Conservation (phyloP, 495 filamentous ascomycete genomes). For the Entonaema liquescens region DNA sequence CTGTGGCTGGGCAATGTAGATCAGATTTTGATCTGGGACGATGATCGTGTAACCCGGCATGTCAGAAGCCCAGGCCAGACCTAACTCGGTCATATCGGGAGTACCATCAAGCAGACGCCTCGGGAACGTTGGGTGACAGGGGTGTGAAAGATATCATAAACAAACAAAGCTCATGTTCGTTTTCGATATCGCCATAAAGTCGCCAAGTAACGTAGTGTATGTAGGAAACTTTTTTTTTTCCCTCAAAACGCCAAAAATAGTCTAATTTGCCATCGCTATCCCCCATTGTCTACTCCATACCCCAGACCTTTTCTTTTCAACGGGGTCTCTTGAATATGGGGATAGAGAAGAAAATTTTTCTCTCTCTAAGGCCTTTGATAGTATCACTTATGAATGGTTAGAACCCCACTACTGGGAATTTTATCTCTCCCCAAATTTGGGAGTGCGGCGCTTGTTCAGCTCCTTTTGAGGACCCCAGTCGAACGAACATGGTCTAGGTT, state of each 20-base stretch:
- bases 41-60: constrained; percentile 28
- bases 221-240: background rate
- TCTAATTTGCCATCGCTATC: constrained; percentile 8
- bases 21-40: constrained; percentile 37
- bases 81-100: constrained; percentile 27
- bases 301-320: constrained; percentile 19
- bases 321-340: constrained; percentile 10
- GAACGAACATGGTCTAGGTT: constrained; percentile 8
- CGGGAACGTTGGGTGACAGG: constrained; percentile 10
- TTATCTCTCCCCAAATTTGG: constrained; percentile 10
- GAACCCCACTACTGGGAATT: constrained; percentile 12
- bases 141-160: background rate
- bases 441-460: constrained; percentile 13
- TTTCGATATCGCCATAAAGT: constrained; percentile 18
- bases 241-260: constrained; percentile 5
- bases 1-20: constrained; percentile 36
- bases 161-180: constrained; percentile 17
- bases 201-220: constrained; percentile 33
- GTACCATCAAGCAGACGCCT: constrained; percentile 13
- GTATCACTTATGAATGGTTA: constrained; percentile 17
- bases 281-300: constrained; percentile 34
- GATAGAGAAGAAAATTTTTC: constrained; percentile 23
- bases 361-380: constrained; percentile 3
- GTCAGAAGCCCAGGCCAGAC: constrained; percentile 8
- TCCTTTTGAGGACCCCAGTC: constrained; percentile 15